A percentile compares a stretch with the other conserved stretches of the same genome.
phyloP scores from a whole-genome alignment of 805 yeast genomes.

The Monosporozyma unispora region DNA sequence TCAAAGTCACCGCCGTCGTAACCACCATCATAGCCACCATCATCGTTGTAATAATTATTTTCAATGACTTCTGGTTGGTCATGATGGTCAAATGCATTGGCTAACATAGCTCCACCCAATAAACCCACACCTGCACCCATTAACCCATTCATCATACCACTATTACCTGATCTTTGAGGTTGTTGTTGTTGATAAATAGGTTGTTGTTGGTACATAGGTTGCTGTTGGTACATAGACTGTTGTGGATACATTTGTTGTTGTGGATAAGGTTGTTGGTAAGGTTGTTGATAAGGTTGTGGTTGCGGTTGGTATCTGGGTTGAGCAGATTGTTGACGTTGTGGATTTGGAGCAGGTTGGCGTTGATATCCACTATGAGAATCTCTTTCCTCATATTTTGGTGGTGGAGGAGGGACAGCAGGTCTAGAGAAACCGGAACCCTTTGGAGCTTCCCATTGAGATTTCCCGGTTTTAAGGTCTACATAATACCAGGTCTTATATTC shows the following conservation, averaged over 20 bases:
- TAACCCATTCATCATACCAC: constrained; percentile 34
- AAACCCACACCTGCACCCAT: constrained; percentile 53
- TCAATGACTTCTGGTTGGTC: constrained; percentile 19
- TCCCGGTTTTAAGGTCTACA: constrained; percentile 61
- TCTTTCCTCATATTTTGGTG: background rate
- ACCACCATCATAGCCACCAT: constrained; percentile 12
- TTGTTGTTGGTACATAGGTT: constrained; percentile 21
- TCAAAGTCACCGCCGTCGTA: constrained; percentile 25
- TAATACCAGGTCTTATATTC: constrained; percentile 68
- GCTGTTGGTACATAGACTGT: constrained; percentile 21
- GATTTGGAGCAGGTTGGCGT: constrained; percentile 1
- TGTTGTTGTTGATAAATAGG: constrained; percentile 18
- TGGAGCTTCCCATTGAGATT: constrained; percentile 91
- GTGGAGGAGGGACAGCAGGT: constrained; percentile 1
- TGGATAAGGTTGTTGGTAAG: constrained; percentile 14
- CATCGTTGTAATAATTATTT: constrained; percentile 33
- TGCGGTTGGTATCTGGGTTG: constrained; percentile 14
- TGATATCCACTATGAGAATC: background rate
- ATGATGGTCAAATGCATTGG: constrained; percentile 32
- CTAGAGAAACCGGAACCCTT: constrained; percentile 40
- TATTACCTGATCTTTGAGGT: constrained; percentile 24
- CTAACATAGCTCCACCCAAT: constrained; percentile 50
- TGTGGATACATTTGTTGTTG: constrained; percentile 20
- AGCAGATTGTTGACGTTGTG: constrained; percentile 10
- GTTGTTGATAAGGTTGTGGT: constrained; percentile 17